Conservation (phyloP, 2,329 filamentous ascomycete genomes). For the Apiospora arundinis region DNA sequence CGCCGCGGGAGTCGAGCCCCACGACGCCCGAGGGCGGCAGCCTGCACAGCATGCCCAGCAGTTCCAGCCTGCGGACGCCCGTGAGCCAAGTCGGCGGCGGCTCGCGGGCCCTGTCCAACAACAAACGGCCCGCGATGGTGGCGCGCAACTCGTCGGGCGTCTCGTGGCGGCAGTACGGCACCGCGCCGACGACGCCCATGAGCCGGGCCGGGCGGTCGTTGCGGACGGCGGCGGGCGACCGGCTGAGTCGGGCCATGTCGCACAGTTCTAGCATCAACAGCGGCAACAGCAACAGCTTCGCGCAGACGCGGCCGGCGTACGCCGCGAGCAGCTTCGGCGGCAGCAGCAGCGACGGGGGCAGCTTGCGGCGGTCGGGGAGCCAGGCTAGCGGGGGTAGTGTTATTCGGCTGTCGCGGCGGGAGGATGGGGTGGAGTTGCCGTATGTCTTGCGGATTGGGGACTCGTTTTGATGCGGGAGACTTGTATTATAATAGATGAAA, state of each 20-base stretch:
- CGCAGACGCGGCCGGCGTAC: constrained; percentile 50
- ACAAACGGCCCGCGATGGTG: constrained; percentile 32
- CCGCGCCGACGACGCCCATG: constrained; percentile 60
- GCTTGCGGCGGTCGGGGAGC: constrained; percentile 50
- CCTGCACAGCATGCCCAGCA: constrained; percentile 22
- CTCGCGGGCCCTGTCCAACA: constrained; percentile 32
- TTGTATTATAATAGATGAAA: background rate
- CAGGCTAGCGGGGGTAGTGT: constrained; percentile 40
- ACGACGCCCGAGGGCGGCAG: constrained; percentile 38
- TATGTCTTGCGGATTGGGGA: constrained; percentile 42
- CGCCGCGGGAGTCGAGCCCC: constrained; percentile 49
- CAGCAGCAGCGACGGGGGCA: background rate
- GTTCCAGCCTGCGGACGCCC: constrained; percentile 19
- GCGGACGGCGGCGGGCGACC: constrained; percentile 23
- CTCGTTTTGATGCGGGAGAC: constrained; percentile 26
- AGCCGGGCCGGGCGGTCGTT: constrained; percentile 38
- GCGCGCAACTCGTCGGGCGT: constrained; percentile 47
- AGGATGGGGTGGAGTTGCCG: constrained; percentile 40
- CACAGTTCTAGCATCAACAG: constrained; percentile 35
- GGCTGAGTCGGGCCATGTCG: background rate
- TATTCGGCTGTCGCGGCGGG: constrained; percentile 53
- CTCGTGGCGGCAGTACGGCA: constrained; percentile 54
- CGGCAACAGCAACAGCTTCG: constrained; percentile 44
- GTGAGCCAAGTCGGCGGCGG: constrained; percentile 42
- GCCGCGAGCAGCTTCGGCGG: constrained; percentile 41